A percentile compares a stretch with the other conserved stretches of the same genome.
Evolutionary conservation across 1,284 basidiomycete species (phyloP).

Genomic region (Apiotrichum domesticum): DNA sequence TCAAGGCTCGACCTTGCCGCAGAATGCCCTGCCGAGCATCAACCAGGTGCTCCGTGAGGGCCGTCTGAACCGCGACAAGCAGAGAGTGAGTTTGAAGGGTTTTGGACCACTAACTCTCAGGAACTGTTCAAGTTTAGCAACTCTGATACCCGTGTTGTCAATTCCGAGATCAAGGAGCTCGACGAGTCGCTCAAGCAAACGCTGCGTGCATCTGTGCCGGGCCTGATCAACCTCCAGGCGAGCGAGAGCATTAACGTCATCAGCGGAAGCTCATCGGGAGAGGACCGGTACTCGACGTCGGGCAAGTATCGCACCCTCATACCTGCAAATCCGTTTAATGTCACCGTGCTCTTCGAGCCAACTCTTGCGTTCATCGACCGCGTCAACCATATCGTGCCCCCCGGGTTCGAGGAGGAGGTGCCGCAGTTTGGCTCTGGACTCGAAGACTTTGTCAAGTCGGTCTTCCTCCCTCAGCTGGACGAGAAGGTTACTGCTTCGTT

Average conservation of each 20-base stretch:
- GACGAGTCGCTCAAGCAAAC: slow-evolving; percentile 82
- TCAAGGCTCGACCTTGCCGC: slow-evolving; percentile 63
- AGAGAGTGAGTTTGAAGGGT: slow-evolving; percentile 56
- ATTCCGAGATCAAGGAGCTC: slow-evolving; percentile 63
- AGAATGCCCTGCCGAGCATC: slow-evolving; percentile 85
- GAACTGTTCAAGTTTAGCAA: slow-evolving; percentile 82
- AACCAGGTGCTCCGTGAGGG: slow-evolving; percentile 90
- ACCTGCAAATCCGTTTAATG: slow-evolving; percentile 89
- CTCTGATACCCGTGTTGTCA: slow-evolving; percentile 66
- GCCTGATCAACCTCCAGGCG: slow-evolving; percentile 59
- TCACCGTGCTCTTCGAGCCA: slow-evolving; percentile 87
- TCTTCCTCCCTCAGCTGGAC: slow-evolving; percentile 91
- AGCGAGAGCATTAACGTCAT: slow-evolving; percentile 53
- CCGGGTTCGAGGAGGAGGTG: slow-evolving; percentile 60
- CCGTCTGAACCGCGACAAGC: slow-evolving; percentile 65
- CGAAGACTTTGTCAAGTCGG: slow-evolving; percentile 89
- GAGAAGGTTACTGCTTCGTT: slow-evolving; percentile 87
- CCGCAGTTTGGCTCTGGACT: slow-evolving; percentile 62
- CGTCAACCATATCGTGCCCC: slow-evolving; percentile 61
- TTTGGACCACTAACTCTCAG: not conserved
- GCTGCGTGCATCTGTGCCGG: slow-evolving; percentile 86
- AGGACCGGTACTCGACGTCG: slow-evolving; percentile 60
- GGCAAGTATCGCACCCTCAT: slow-evolving; percentile 82
- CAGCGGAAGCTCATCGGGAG: slow-evolving; percentile 51
- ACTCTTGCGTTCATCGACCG: slow-evolving; percentile 79